These are phyloP conservation scores for Saururus chinensis DNA, from an alignment of 164 flowering plant genomes.

Conservation along the genomic window DNA sequence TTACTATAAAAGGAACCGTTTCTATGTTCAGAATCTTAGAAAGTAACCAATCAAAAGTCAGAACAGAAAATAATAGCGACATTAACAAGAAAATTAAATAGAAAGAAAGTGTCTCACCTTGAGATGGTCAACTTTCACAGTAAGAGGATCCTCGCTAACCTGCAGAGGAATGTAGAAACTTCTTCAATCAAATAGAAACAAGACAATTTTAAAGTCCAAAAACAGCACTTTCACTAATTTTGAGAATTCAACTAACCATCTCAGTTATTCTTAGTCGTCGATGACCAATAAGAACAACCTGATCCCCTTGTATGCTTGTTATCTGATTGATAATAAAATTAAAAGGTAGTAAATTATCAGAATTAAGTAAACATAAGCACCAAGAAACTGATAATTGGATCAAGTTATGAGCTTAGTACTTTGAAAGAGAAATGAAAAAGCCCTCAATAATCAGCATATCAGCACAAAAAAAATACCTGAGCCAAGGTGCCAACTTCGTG, in stretches of 20 bases:
- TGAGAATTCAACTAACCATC: conserved; percentile 48
- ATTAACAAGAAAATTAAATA: not conserved
- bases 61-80: not conserved
- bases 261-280: conserved; percentile 88
- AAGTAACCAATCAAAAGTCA: not conserved
- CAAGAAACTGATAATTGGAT: not conserved
- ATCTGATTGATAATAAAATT: conserved; percentile 45
- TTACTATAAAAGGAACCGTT: not conserved
- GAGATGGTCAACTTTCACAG: conserved; percentile 94
- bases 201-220: not conserved
- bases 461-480: conserved; percentile 38
- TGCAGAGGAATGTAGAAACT: conserved; percentile 19
- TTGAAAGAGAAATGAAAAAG: not conserved
- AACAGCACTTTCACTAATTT: not conserved
- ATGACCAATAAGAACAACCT: conserved; percentile 83
- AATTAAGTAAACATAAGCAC: not conserved
- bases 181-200: not conserved
- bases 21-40: not conserved
- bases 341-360: conserved; percentile 1
- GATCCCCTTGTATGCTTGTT: conserved; percentile 82
- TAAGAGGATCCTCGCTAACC: conserved; percentile 94
- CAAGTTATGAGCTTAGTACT: not conserved
- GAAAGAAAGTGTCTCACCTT: conserved; percentile 38
- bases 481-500: conserved; percentile 98
- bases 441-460: not conserved